Percentiles rank a stretch among this genome's conserved stretches.
Evolutionary conservation across 2,329 filamentous ascomycete species (phyloP).

Genomic region (Diplocarpon rosae): DNA sequence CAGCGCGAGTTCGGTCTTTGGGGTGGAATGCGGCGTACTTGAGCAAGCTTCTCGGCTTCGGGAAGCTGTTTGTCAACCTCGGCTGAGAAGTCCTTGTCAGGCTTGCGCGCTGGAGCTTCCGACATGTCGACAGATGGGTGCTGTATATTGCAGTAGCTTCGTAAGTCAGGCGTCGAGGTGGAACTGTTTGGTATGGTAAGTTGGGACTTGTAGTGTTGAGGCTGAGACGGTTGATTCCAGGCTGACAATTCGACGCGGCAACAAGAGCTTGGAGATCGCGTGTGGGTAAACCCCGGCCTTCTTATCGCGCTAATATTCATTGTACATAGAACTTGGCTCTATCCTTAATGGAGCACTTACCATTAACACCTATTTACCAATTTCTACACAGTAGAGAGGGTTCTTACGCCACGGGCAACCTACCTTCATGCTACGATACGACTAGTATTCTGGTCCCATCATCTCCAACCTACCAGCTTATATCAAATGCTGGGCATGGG

Average conservation of each 20-base stretch:
- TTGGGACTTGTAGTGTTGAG: neutral
- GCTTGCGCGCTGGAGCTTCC: slow-evolving; percentile 32
- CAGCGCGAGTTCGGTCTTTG: slow-evolving; percentile 6
- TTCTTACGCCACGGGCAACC: too few species aligned
- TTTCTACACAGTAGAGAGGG: too few species aligned
- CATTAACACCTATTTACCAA: too few species aligned
- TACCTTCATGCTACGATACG: too few species aligned
- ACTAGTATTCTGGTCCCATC: too few species aligned
- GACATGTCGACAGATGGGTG: slow-evolving; percentile 22
- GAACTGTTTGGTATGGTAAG: neutral
- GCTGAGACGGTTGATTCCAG: neutral
- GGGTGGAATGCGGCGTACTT: slow-evolving; percentile 41
- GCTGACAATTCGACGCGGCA: slow-evolving; percentile 3
- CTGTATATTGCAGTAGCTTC: neutral
- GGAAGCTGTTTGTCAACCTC: slow-evolving; percentile 87
- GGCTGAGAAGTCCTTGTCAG: slow-evolving; percentile 98
- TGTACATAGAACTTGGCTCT: too few species aligned
- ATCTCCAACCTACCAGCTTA: too few species aligned
- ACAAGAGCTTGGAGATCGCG: neutral
- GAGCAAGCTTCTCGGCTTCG: slow-evolving; percentile 80
- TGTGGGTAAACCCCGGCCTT: neutral
- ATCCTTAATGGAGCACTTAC: too few species aligned
- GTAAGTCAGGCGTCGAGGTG: neutral
- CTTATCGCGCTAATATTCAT: too few species aligned
- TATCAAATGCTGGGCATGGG: too few species aligned